Conservation (phyloP, 164 flowering plant species). For the Platanus orientalis region DNA sequence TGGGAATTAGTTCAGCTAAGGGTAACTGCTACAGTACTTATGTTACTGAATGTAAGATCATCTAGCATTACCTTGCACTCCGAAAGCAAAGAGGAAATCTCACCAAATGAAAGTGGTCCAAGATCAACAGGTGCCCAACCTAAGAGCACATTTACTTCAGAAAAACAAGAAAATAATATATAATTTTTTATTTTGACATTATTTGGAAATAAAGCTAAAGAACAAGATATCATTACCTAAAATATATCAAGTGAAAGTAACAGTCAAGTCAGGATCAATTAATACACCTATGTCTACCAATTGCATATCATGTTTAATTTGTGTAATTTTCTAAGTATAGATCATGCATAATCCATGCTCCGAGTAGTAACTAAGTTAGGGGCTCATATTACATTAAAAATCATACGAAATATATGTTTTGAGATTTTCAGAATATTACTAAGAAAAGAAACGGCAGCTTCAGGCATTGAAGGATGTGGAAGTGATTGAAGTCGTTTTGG, state of each 20-base stretch:
- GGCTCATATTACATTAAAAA: too few species aligned
- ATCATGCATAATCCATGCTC: not conserved
- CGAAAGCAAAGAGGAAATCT: constrained; percentile 48
- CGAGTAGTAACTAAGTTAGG: too few species aligned
- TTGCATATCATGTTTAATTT: not conserved
- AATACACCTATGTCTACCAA: not conserved
- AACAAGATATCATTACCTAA: not conserved
- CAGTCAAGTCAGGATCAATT: not conserved
- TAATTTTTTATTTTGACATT: not conserved
- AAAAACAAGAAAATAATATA: not conserved
- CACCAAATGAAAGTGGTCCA: constrained; percentile 60
- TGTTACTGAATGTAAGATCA: not conserved
- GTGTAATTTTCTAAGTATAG: not conserved
- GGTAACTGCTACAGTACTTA: not conserved
- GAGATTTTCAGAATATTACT: too few species aligned
- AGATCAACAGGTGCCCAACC: constrained; percentile 83
- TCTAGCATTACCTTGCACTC: constrained; percentile 52
- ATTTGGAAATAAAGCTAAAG: not conserved
- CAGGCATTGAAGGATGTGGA: too few species aligned
- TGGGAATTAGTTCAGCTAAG: not conserved
- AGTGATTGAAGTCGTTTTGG: too few species aligned
- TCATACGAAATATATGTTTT: too few species aligned
- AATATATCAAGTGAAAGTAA: not conserved
- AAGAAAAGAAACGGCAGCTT: too few species aligned
- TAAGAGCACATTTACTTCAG: constrained; percentile 21